Evolutionary conservation across 257 asterid species (phyloP).

Genomic region (Dorcoceras hygrometricum): DNA sequence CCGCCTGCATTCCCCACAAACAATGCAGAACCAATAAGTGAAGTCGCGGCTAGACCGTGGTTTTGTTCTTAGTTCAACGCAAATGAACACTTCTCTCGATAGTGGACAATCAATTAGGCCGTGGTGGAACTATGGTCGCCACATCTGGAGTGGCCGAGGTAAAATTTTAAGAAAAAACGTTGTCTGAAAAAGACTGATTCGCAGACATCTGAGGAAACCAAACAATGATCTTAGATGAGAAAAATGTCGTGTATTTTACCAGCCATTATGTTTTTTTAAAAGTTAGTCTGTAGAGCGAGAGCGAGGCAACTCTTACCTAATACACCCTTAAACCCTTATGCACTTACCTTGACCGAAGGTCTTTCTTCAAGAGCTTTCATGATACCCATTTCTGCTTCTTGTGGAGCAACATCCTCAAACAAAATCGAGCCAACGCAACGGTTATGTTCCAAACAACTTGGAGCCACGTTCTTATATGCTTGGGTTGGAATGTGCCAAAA

Average conservation of each 20-base stretch:
- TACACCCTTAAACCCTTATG: neutral
- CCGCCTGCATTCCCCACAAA: conserved; percentile 48
- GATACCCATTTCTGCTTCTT: conserved; percentile 83
- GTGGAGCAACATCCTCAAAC: conserved; percentile 69
- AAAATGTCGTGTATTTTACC: too few relatives aligned
- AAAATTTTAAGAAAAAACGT: too few relatives aligned
- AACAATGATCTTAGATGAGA: neutral
- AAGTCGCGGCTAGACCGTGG: neutral
- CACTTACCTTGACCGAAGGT: conserved; percentile 64
- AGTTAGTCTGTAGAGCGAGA: too few relatives aligned
- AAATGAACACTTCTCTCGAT: too few relatives aligned
- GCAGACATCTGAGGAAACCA: too few relatives aligned
- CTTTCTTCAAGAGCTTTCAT: conserved; percentile 71
- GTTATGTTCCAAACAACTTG: conserved; percentile 25
- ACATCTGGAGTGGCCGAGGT: too few relatives aligned
- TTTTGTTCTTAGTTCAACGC: too few relatives aligned
- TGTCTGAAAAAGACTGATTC: too few relatives aligned
- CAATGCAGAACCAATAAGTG: conserved; percentile 1
- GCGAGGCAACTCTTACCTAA: neutral
- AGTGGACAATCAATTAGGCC: too few relatives aligned
- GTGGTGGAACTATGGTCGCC: too few relatives aligned
- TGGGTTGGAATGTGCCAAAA: conserved; percentile 90
- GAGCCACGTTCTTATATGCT: conserved; percentile 53
- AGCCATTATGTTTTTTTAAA: too few relatives aligned
- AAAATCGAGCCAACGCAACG: conserved; percentile 77